Evolutionary conservation across 2,329 filamentous ascomycete genomes (phyloP).

Genomic region (Fusarium siculi): DNA sequence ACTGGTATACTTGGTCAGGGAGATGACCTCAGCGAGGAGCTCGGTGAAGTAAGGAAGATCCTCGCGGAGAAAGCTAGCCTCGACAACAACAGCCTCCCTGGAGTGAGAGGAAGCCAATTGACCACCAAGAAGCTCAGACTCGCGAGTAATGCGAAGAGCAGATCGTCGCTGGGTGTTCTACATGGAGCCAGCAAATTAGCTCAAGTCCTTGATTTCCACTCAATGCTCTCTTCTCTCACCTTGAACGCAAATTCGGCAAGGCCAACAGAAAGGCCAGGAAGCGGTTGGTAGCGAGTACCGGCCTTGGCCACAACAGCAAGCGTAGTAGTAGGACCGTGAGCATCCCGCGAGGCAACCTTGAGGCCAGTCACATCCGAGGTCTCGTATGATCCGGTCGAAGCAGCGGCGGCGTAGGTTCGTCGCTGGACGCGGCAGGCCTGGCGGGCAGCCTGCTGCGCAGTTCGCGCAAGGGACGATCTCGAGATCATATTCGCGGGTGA

Average conservation of each 20-base stretch:
- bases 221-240: constrained; percentile 59
- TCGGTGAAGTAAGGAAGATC: constrained; percentile 98
- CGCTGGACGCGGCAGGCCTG: constrained; percentile 67
- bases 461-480: constrained; percentile 68
- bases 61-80: constrained; percentile 93
- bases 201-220: constrained; percentile 41
- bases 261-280: constrained; percentile 88
- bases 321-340: constrained; percentile 87
- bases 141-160: constrained; percentile 90
- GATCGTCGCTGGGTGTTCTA: constrained; percentile 90
- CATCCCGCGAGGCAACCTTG: constrained; percentile 92
- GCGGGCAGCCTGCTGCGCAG: constrained; percentile 67
- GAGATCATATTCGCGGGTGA: constrained; percentile 70
- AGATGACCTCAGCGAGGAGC: constrained; percentile 90
- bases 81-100: constrained; percentile 90
- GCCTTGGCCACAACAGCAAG: constrained; percentile 93
- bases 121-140: constrained; percentile 93
- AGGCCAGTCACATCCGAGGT: constrained; percentile 85
- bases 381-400: constrained; percentile 84
- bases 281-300: constrained; percentile 90
- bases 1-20: constrained; percentile 87
- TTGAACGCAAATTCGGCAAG: constrained; percentile 98
- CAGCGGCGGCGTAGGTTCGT: constrained; percentile 69
- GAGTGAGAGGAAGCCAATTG: constrained; percentile 89
- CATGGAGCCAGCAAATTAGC: constrained; percentile 59